Evolutionary conservation across 306 rosid species (phyloP), one percentile per base, ranked within the genome.

Genomic region (Cucumis sativus): DNA sequence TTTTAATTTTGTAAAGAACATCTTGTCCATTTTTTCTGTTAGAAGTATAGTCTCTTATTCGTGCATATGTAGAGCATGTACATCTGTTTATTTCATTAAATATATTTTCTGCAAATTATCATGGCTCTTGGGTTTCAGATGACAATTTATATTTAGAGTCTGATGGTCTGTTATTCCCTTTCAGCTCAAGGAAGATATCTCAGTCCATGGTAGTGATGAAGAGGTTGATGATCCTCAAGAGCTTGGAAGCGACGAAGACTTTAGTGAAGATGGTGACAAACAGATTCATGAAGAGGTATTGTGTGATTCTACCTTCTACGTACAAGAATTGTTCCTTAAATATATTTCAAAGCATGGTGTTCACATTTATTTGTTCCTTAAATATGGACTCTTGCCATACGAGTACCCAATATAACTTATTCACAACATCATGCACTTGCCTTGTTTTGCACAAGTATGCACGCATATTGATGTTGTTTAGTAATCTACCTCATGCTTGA

Each of bases 181-280:
- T 85, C 77, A 95, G 99, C 91, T 92, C 64, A 95, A 86, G 90
- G 97, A 88, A 78, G 96, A 95, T 70, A 83, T 82, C 75, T 95
- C 97, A 4, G 97, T 95, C 66, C 81, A 92, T 78, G 99, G 97
- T 15, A 95, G 99, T 17, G 99, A 95, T 79, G 99, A 95, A 83
- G 99, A 95, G 87, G 84, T 79, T 59, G 99, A 92, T 41, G 97
- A 95, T 75, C 90, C 87, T 37, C 90, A 77, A 5, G 92, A 95
- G 54, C 83, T 49, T 15, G 93, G 90, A 69, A 95, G 97, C 17
- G 97, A 95, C 41, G 99, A 95, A 55, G 99, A 95, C 81, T 64
- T 83, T 16, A 95, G 96, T 73, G 96, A 92, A 75, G 92, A 87
- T 10, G 84, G 28, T 60, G 84, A 89, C 79, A 78, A 82, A 72